Conservation (phyloP, 257 asterid species). For the Nicotiana noctiflora region DNA sequence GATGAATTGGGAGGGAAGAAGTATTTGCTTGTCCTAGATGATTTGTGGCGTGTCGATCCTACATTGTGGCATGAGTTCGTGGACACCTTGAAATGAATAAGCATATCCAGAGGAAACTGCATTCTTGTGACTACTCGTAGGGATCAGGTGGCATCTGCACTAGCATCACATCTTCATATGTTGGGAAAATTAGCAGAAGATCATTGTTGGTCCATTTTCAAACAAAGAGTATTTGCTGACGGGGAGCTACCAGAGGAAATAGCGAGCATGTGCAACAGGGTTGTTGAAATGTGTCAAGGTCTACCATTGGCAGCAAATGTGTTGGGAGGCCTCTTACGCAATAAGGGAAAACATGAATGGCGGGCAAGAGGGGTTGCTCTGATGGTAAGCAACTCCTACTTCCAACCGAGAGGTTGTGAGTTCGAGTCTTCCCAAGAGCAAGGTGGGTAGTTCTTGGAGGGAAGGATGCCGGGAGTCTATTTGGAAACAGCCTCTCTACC, state of each 20-base stretch:
- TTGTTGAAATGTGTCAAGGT: conserved; percentile 13
- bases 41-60: not conserved
- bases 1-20: not conserved
- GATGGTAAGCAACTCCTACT: no score
- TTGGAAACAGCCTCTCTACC: no score
- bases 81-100: not conserved
- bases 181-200: not conserved
- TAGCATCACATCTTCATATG: not conserved
- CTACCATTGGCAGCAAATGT: conserved; percentile 20
- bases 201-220: conserved; percentile 21
- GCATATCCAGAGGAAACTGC: not conserved
- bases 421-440: no score
- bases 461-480: no score
- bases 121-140: not conserved
- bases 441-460: no score
- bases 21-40: not conserved
- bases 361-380: no score
- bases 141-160: not conserved
- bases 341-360: conserved; percentile 16
- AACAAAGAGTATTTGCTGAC: conserved; percentile 6
- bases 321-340: not conserved
- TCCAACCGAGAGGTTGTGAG: no score
- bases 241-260: not conserved
- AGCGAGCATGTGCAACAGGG: not conserved
- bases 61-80: not conserved